Evolutionary conservation across 371 early-diverging fungal species (phyloP), one percentile per base, ranked within the genome.

Genomic region (Coemansia sp.): DNA sequence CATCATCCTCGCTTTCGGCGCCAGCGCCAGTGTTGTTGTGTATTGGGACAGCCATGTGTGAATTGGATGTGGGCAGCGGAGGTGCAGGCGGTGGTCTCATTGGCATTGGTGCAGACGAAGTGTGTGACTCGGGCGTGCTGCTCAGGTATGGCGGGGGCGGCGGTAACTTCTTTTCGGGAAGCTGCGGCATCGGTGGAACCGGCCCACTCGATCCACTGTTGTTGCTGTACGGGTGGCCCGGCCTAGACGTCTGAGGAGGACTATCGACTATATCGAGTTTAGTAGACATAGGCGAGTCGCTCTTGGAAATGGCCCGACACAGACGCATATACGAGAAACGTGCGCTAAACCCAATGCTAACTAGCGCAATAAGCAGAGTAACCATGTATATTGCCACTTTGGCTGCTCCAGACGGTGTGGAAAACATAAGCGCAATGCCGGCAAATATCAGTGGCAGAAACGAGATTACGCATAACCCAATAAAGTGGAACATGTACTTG

Each of bases 361-460:
- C 18, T 9, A 72, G 58, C 1, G 72, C 42, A 23, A 71, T 28
- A 0, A 56, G 37, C 21, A 71, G 28, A 2, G 70, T 69, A 11
- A 51, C 50, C 44, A 71, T 23, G 20, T 69, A 72, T 14, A 72
- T 53, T 5, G 71, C 71, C 0, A 64, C 42, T n/a, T 64, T 71
- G 16, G 56, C 65, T 5, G 55, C 60, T 11, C 23, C n/a, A 1
- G 64, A 21, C 1, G 72, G 72, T 0, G 16, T 51, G 2, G 71
- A 71, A 23, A 72, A 69, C 21, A 65, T 39, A 39, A 72, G 51
- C 9, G 71, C 71, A 5, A 72, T 39, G 0, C 60, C 72, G 2
- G 70, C 69, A 50, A 72, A 63, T 28, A 71, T 59, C 21, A 72
- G 51, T 20, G 72, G 72, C 21, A 64, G 33, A 40, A 69, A 63